phyloP scores from a whole-genome alignment of 2,329 filamentous ascomycete species.

The Claviceps sp. region DNA sequence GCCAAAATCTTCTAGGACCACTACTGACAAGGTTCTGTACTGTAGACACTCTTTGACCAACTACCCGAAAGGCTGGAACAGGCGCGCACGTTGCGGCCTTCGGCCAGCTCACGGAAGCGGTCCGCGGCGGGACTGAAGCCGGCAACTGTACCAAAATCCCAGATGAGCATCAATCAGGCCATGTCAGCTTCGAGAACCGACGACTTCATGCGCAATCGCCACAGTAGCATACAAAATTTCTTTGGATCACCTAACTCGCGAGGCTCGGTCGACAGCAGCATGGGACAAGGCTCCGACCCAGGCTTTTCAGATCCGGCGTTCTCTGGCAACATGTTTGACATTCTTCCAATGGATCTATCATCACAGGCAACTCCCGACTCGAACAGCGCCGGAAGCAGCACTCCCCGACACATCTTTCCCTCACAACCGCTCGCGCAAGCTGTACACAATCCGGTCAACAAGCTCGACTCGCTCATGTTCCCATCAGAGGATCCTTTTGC shows the following conservation, averaged over 20 bases:
- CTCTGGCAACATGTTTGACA: slow-evolving; percentile 27
- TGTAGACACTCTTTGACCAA: slow-evolving; percentile 67
- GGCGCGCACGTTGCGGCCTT: slow-evolving; percentile 19
- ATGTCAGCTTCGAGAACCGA: slow-evolving; percentile 21
- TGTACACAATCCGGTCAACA: slow-evolving; percentile 40
- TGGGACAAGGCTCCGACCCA: slow-evolving; percentile 16
- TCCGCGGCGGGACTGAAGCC: slow-evolving; percentile 31
- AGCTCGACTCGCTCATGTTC: slow-evolving; percentile 70
- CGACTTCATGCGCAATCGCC: slow-evolving; percentile 20
- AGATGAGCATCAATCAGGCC: slow-evolving; percentile 17
- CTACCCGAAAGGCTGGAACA: slow-evolving; percentile 59
- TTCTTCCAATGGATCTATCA: slow-evolving; percentile 32
- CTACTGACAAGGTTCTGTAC: slow-evolving; percentile 4
- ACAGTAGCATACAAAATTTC: slow-evolving; percentile 11
- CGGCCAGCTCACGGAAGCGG: slow-evolving; percentile 39
- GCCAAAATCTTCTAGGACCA: background rate
- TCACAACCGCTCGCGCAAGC: slow-evolving; percentile 19
- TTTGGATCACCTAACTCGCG: slow-evolving; percentile 14
- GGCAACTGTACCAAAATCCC: slow-evolving; percentile 19
- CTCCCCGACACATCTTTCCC: slow-evolving; percentile 21
- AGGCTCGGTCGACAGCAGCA: slow-evolving; percentile 21
- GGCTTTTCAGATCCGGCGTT: slow-evolving; percentile 24
- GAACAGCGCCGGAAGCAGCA: slow-evolving; percentile 27
- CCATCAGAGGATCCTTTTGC: slow-evolving; percentile 65
- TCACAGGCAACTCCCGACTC: slow-evolving; percentile 30